Percentiles rank a stretch among this genome's conserved stretches.
phyloP scores from a whole-genome alignment of 2,329 filamentous ascomycete species.

The Aspergillus intermedius region DNA sequence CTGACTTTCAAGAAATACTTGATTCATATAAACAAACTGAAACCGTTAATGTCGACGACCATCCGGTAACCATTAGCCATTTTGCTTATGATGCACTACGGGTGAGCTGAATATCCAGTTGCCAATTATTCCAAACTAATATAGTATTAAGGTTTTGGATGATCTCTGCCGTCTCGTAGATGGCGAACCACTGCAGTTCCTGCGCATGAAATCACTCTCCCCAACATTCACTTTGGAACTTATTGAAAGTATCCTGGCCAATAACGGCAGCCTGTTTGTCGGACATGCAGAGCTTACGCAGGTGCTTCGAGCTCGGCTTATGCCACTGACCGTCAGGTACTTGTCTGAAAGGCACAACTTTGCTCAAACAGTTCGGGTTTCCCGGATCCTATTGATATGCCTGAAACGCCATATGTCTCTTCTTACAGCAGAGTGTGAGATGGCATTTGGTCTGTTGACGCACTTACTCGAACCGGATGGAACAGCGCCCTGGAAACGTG shows the following conservation, averaged over 20 bases:
- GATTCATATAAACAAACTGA: constrained; percentile 53
- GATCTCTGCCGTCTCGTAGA: constrained; percentile 86
- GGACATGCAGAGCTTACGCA: constrained; percentile 73
- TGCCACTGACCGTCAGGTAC: constrained; percentile 74
- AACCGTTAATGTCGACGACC: constrained; percentile 61
- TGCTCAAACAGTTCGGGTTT: constrained; percentile 71
- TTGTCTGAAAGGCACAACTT: constrained; percentile 75
- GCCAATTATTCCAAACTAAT: constrained; percentile 5
- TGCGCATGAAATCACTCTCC: constrained; percentile 70
- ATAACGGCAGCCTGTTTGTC: constrained; percentile 73
- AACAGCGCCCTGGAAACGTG: constrained; percentile 74
- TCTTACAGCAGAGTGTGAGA: constrained; percentile 71
- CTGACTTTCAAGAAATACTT: constrained; percentile 15
- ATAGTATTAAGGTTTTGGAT: constrained; percentile 60
- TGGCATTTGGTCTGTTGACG: constrained; percentile 72
- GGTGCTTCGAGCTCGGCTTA: constrained; percentile 67
- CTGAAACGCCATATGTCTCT: constrained; percentile 70
- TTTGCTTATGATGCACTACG: constrained; percentile 81
- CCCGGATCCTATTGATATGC: constrained; percentile 75
- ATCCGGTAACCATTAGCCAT: constrained; percentile 59
- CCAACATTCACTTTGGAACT: constrained; percentile 83
- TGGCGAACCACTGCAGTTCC: constrained; percentile 72
- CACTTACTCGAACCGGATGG: constrained; percentile 81
- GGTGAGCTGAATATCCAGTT: constrained; percentile 36
- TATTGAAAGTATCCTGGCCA: constrained; percentile 82